Evolutionary conservation across 208 protist species (phyloP).

Genomic region (Acanthamoeba sp.): DNA sequence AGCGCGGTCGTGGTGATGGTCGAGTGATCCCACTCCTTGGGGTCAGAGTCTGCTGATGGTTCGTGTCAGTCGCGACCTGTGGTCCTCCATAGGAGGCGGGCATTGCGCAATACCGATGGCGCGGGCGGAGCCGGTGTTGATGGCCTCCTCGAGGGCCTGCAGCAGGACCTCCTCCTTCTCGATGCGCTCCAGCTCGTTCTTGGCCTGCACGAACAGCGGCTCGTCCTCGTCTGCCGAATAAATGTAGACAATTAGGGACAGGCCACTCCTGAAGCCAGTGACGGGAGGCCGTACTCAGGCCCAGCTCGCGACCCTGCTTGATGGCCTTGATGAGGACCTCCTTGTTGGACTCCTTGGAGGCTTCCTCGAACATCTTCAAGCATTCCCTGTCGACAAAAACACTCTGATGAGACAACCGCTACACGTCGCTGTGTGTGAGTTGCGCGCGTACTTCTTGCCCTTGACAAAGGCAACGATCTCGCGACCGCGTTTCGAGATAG

Average conservation of each 20-base stretch:
- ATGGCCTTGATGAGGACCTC: neutral
- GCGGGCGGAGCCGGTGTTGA: neutral
- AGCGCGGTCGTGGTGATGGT: neutral
- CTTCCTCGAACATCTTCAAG: neutral
- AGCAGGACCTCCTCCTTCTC: constrained; percentile 14
- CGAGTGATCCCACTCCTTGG: constrained; percentile 39
- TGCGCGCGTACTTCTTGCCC: neutral
- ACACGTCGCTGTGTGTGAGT: neutral
- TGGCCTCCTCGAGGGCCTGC: neutral
- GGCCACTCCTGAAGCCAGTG: neutral
- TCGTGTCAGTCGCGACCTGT: neutral
- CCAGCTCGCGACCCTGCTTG: neutral
- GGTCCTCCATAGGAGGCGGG: neutral
- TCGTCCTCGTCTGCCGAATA: neutral
- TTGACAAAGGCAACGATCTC: neutral
- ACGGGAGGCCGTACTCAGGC: neutral
- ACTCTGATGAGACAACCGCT: neutral
- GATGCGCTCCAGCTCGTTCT: constrained; percentile 4
- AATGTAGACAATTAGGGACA: too few relatives aligned
- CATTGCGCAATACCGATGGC: neutral
- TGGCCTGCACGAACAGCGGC: neutral
- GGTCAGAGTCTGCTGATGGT: neutral
- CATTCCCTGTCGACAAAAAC: neutral
- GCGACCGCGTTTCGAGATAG: neutral
- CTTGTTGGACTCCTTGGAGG: constrained; percentile 3